A percentile compares a stretch with the other conserved stretches of the same genome.
These are phyloP conservation scores for Aspergillus viridinutans DNA, from an alignment of 2,329 filamentous ascomycete species.

Conservation along the genomic window DNA sequence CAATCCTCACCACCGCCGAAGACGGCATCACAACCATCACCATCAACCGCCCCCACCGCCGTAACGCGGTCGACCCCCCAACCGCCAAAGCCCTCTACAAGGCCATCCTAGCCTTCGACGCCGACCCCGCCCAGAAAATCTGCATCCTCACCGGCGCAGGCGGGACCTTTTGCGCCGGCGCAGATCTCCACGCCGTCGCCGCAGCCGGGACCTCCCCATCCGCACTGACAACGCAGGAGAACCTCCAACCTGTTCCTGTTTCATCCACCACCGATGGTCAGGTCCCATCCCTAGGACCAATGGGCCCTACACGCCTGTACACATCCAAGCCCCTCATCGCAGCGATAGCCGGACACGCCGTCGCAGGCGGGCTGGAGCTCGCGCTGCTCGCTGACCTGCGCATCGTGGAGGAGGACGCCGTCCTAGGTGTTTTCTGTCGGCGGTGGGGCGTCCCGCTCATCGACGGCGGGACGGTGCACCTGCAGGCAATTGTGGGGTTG, in stretches of 20 bases:
- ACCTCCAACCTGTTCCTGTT: not conserved
- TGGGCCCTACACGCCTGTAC: conserved; percentile 48
- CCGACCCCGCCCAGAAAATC: conserved; percentile 49
- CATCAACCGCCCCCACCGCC: conserved; percentile 49
- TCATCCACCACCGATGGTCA: not conserved
- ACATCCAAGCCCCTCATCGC: conserved; percentile 51
- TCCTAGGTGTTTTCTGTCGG: conserved; percentile 55
- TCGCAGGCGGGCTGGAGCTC: conserved; percentile 53
- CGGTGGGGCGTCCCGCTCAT: conserved; percentile 52
- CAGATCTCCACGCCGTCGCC: conserved; percentile 48
- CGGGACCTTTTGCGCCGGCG: conserved; percentile 51
- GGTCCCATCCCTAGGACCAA: not conserved
- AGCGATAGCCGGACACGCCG: conserved; percentile 51
- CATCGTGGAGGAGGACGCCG: conserved; percentile 50
- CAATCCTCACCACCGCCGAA: conserved; percentile 9
- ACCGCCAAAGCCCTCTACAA: conserved; percentile 48
- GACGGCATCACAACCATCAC: conserved; percentile 52
- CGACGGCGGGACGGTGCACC: conserved; percentile 51
- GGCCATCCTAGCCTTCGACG: conserved; percentile 49
- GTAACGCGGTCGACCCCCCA: conserved; percentile 50
- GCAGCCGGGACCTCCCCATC: conserved; percentile 17
- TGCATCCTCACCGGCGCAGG: conserved; percentile 48
- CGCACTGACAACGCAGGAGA: not conserved
- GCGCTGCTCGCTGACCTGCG: conserved; percentile 52
- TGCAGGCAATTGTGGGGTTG: conserved; percentile 50